phyloP scores from a whole-genome alignment of 106 monocot genomes.

The Dendrobium officinale region DNA sequence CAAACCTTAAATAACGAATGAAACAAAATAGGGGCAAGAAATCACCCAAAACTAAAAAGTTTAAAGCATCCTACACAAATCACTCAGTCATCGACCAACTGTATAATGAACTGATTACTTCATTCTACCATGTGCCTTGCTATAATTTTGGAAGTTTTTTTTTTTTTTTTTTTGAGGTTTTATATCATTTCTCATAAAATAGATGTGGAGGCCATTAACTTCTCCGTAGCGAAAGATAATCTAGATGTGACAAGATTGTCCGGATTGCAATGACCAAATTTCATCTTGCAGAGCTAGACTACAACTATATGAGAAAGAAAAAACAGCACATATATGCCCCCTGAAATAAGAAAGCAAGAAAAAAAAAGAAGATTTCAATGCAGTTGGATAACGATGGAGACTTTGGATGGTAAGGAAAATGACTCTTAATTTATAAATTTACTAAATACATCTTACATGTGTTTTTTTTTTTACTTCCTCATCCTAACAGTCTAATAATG shows the following conservation, averaged over 20 bases:
- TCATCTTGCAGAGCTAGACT: not conserved
- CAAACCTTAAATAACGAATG: too few species aligned
- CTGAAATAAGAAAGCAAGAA: not conserved
- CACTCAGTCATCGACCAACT: not conserved
- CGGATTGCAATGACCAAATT: not conserved
- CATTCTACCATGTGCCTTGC: not conserved
- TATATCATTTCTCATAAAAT: not conserved
- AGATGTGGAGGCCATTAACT: not conserved
- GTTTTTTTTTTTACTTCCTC: not conserved
- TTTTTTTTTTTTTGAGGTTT: not conserved
- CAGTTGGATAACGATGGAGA: not conserved
- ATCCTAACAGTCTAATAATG: not conserved
- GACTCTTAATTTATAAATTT: not conserved
- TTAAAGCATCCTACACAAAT: not conserved
- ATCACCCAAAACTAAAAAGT: not conserved
- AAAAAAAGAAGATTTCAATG: not conserved
- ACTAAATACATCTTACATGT: constrained; percentile 1
- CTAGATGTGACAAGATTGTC: not conserved
- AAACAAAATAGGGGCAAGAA: not conserved
- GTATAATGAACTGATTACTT: not conserved
- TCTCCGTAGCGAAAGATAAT: not conserved
- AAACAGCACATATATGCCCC: not conserved
- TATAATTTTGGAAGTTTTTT: not conserved
- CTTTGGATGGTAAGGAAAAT: not conserved
- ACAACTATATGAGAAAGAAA: not conserved